phyloP scores from a whole-genome alignment of 2,329 filamentous ascomycete genomes.

The Zasmidium angulare region DNA sequence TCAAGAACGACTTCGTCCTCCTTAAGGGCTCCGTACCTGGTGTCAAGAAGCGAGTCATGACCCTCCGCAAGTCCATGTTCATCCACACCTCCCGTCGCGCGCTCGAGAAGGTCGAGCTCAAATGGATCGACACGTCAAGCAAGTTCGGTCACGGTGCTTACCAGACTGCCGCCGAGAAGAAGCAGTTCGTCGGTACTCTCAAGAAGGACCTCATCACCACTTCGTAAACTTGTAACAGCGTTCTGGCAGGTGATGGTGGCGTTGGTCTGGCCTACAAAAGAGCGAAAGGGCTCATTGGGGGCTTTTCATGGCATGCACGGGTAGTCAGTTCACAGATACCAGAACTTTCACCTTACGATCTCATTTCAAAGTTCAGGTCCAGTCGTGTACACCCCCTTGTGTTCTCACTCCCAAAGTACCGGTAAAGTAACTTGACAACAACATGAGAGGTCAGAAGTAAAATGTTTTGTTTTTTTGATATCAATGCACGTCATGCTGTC shows the following conservation, averaged over 20 bases:
- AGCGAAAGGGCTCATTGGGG: constrained; percentile 4
- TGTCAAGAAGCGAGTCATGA: constrained; percentile 99
- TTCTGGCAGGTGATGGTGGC: constrained; percentile 10
- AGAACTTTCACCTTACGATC: background rate
- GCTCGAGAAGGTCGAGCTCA: constrained; percentile 98
- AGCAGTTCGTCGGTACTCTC: constrained; percentile 94
- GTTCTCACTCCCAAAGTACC: background rate
- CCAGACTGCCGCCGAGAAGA: constrained; percentile 98
- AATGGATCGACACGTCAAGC: constrained; percentile 99
- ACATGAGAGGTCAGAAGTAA: too few relatives aligned
- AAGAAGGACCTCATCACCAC: constrained; percentile 83
- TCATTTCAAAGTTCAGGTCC: too few relatives aligned
- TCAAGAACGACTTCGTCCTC: constrained; percentile 99
- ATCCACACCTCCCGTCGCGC: constrained; percentile 91
- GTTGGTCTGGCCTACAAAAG: constrained; percentile 1
- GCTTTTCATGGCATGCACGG: constrained; percentile 9
- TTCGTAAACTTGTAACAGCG: constrained; percentile 22
- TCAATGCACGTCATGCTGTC: background rate
- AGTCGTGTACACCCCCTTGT: too few relatives aligned
- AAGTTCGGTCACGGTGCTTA: constrained; percentile 99
- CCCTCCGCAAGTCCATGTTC: constrained; percentile 98
- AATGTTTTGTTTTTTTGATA: background rate
- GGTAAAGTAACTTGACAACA: background rate
- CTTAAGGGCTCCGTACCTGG: constrained; percentile 97
- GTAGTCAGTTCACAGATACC: constrained; percentile 9